Evolutionary conservation across 352 stramenopile genomes (phyloP).

Genomic region (Pythium sp.): DNA sequence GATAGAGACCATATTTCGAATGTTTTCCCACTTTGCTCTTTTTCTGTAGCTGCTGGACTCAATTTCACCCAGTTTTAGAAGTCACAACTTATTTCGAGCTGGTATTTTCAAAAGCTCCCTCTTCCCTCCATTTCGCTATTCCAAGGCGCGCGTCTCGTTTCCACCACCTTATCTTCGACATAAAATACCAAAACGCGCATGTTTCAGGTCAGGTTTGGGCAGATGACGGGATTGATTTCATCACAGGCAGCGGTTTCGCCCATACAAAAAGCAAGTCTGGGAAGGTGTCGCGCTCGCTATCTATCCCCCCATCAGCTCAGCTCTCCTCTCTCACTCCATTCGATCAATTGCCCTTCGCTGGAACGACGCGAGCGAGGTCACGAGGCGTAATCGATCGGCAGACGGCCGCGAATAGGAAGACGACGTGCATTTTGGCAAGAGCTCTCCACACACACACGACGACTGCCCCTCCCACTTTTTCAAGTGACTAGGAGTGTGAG

Average conservation of each 20-base stretch:
- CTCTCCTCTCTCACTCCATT: constrained; percentile 2
- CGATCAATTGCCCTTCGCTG: constrained; percentile 3
- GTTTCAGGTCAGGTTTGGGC: not conserved
- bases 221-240: not conserved
- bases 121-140: not conserved
- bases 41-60: not conserved
- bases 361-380: not conserved
- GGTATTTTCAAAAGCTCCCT: not conserved
- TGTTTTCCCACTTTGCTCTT: not conserved
- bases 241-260: not conserved
- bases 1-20: constrained; percentile 2
- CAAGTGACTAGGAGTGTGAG: not conserved
- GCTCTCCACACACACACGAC: not conserved
- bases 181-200: not conserved
- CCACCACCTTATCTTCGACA: not conserved
- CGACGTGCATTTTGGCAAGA: not conserved
- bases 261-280: not conserved
- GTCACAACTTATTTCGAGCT: not conserved
- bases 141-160: not conserved
- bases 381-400: not conserved
- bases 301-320: not conserved
- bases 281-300: constrained; percentile 2
- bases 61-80: constrained; percentile 1
- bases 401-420: not conserved
- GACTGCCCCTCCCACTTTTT: not conserved